Base-by-base conservation (phyloP, 2,329 filamentous ascomycete species). In the Eutypella sp. region DNA sequence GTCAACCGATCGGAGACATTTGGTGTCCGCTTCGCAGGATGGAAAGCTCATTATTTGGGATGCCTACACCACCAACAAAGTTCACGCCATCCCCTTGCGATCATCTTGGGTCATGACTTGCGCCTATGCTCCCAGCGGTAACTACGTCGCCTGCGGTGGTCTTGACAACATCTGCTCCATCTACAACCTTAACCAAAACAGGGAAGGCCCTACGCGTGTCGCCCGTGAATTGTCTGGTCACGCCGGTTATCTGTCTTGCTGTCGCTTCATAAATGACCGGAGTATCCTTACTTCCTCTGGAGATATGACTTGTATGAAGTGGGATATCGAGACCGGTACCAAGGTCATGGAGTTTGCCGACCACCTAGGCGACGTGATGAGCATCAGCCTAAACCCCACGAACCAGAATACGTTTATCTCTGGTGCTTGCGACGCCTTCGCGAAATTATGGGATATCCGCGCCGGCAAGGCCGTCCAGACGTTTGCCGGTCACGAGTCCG, bases 51-150 rank as follows among this genome's bases (percentile, higher is more conserved):
- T 99, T 70, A 97, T 99, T 66, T 99, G 93, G 93, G 93, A 99
- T 69, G 93, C 93, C 48, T 99, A 99, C 75, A 97, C 92, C 55
- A 97, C 93, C 52, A 97, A 99, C 79, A 99, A 99, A 71, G 93
- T 99, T 51, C 93, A 99, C 71, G 93, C 93, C 67, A 97, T 99
- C 60, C 93, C 93, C 27, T 79, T 99, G 48, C 85, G 93, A 54
- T 97, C 93, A 13, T 99, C 93, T 13, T 99, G 93, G 93, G 93
- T 99, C 71, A 99, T 99, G 93, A 99, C 93, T 56, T 99, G 93
- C 79, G 93, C 93, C 64, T 99, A 99, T 69, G 92, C 93, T 50
- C 93, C 93, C 11, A 96, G 90, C 65, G 93, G 93, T 46, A 99
- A 99, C 75, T 99, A 92, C 67, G 93, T 99, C 48, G 93, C 93